phyloP scores from a whole-genome alignment of 345 rosid species.

The Tarenaya hassleriana region DNA sequence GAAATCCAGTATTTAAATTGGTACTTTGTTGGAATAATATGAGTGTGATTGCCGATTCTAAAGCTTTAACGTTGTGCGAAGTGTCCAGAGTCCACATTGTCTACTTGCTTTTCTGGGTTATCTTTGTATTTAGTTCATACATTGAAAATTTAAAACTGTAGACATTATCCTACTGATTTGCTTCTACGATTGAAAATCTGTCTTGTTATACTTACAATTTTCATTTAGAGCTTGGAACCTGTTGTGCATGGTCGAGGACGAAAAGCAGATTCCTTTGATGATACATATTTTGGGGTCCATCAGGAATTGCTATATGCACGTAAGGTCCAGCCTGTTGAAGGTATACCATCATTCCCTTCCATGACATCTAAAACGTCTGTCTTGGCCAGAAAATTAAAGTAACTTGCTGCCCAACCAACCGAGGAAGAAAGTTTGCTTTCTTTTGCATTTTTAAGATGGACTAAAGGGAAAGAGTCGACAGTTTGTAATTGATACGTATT shows the following conservation, averaged over 20 bases:
- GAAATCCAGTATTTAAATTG: slow-evolving; percentile 2
- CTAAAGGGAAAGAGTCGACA: background rate
- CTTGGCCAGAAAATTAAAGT: too few species aligned
- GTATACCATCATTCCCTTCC: slow-evolving; percentile 27
- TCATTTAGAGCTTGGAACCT: slow-evolving; percentile 64
- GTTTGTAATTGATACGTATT: too few species aligned
- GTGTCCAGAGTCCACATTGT: background rate
- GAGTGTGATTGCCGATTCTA: background rate
- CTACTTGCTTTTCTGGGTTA: too few species aligned
- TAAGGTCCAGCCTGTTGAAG: slow-evolving; percentile 76
- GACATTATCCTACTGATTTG: too few species aligned
- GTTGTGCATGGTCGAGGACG: slow-evolving; percentile 90
- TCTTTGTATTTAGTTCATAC: too few species aligned
- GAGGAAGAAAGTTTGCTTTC: too few species aligned
- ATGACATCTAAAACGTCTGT: background rate
- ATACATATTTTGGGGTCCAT: slow-evolving; percentile 76
- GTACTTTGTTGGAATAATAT: background rate
- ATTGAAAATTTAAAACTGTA: background rate
- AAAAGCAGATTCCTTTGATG: slow-evolving; percentile 59
- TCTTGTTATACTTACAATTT: slow-evolving; percentile 5
- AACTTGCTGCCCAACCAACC: too few species aligned
- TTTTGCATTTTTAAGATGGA: too few species aligned
- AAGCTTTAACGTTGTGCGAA: background rate
- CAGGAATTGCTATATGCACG: slow-evolving; percentile 82
- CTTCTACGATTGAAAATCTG: slow-evolving; percentile 8